Base-by-base conservation (phyloP, 176 grass and related monocot genomes). In the Raddia distichophylla region DNA sequence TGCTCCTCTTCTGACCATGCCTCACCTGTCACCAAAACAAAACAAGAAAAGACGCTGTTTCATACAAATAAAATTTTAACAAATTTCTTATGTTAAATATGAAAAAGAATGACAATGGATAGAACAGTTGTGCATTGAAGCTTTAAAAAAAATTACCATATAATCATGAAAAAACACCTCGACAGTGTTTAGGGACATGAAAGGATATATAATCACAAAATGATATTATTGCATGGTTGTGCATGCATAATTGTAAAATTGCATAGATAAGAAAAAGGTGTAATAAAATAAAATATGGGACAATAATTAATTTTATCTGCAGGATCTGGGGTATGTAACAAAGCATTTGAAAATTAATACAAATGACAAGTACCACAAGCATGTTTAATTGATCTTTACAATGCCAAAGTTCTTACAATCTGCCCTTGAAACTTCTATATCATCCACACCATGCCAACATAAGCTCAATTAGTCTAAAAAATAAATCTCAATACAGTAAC, bases 1-100 rank as follows among this genome's bases (percentile, higher is more conserved):
- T 93, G 91, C 49, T 93, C 91, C 67, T 93, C 87, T 75, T 90
- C 91, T 54, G 91, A 87, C 91, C 91, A 93, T 79, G 91, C 73
- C 76, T 86, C 87, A 78, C 87, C 91, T 90, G 40, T 62, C 50
- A 74, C 9, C 67, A 59, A 72, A 77, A 52, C 55, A 75, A 45
- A 64, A 71, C 47, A 82, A 77, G 45, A 48, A 69, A 64, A 71
- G 48, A 82, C 62, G n/a, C 1, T 20, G 60, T 66, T 72, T 66
- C 53, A 67, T 69, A 56, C 32, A 66, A 54, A 67, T 27, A 27
- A 27, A 27, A 27, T 27, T 27, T 27, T 27, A 27, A 27, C 27
- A 27, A 27, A 27, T 27, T 27, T 27, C 27, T 27, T 27, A 27
- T 27, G 27, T 27, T 27, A 27, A 27, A 27, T 27, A 27, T 27